Conservation (phyloP, 306 rosid genomes). For the Myrica gale region DNA sequence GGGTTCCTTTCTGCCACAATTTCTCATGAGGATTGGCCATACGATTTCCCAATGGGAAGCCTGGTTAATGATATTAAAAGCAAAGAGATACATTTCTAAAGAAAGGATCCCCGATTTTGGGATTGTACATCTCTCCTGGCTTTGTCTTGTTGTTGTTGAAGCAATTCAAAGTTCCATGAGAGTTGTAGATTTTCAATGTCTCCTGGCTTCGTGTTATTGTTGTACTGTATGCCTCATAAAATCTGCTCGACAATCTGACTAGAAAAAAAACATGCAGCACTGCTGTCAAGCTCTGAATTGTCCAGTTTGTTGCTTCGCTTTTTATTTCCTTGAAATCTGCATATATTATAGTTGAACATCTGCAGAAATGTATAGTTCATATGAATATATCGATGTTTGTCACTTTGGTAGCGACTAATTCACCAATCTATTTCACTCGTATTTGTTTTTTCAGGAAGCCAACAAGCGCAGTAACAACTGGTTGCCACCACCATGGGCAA, state of each 20-base stretch:
- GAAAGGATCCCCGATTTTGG: neutral
- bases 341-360: neutral
- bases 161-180: neutral
- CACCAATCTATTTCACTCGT: slow-evolving; percentile 14
- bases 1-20: slow-evolving; percentile 13
- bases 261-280: neutral
- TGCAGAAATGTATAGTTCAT: neutral
- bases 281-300: neutral
- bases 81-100: neutral
- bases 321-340: neutral
- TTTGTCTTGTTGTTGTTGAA: neutral
- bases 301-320: neutral
- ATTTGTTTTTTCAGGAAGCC: slow-evolving; percentile 72
- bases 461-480: slow-evolving; percentile 91
- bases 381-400: neutral
- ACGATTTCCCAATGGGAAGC: neutral
- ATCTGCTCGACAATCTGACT: neutral
- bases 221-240: neutral
- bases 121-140: neutral
- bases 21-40: neutral
- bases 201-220: neutral
- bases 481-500: slow-evolving; percentile 99
- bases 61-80: neutral
- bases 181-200: neutral
- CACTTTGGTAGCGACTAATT: slow-evolving; percentile 6